Base-by-base conservation (phyloP, 163 green algal genomes). In the Scenedesmus sp. region DNA sequence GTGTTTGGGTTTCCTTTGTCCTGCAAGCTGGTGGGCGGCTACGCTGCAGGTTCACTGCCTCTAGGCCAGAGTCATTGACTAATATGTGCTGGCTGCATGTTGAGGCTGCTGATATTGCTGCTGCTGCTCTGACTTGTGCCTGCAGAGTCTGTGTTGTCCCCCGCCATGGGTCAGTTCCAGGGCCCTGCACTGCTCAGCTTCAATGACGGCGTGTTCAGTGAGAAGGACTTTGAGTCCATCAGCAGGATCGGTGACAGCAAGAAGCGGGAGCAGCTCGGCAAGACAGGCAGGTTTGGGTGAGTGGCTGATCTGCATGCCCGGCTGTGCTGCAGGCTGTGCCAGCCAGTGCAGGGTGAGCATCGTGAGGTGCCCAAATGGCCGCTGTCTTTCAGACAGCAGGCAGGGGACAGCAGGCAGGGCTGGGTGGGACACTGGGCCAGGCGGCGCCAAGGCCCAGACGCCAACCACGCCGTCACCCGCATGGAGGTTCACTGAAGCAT, bases 281-380 rank as follows among this genome's bases (percentile, higher is more conserved):
- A 98, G 94, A 98, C 96, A 35, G 96, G 96, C 2, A 81, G 96
- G 1, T 97, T 97, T 83, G 95, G 96, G 92, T 96, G 85, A 49
- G 92, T 68, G 59, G 37, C 35, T 40, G 3, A n/a, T 15, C 80
- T 37, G 80, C 40, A 6, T n/a, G 12, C 13, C 51, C 1, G 51
- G 51, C 7, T 24, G 51, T 61, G 9, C 22, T 61, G 10, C 46
- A 16, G 46, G 10, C 46, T 53, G 46, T 10, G 46, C 46, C 46
- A 53, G 46, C 46, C n/a, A 53, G 10, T 56, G 46, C 46, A n/a
- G n/a, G n/a, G n/a, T n/a, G n/a, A n/a, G n/a, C n/a, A n/a, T n/a
- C n/a, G n/a, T n/a, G n/a, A n/a, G n/a, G n/a, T n/a, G n/a, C n/a
- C n/a, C n/a, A n/a, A n/a, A n/a, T 56, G 10, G 46, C 46, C 46